Percentiles rank a stretch among this genome's conserved stretches.
Conservation (phyloP, 805 yeast species). For the Dipodascus geniculatus region DNA sequence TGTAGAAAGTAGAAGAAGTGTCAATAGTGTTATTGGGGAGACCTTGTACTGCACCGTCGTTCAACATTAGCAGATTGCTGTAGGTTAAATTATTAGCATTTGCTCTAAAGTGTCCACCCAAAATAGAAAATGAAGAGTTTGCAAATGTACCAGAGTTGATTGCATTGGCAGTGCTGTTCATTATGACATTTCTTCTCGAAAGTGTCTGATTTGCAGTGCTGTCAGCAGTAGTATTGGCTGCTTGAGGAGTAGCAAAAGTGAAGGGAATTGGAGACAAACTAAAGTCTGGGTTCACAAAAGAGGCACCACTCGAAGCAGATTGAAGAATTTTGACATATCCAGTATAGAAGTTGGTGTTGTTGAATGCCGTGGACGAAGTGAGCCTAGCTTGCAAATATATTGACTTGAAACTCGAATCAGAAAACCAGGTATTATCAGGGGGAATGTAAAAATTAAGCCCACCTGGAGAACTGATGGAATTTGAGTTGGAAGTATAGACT, state of each 20-base stretch:
- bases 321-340: conserved; percentile 27
- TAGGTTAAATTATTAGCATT: conserved; percentile 20
- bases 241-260: conserved; percentile 6
- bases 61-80: conserved; percentile 21
- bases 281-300: conserved; percentile 1
- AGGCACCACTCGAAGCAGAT: conserved; percentile 7
- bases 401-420: conserved; percentile 7
- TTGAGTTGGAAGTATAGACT: conserved; percentile 5
- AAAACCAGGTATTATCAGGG: conserved; percentile 13
- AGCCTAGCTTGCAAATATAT: conserved; percentile 10
- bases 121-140: conserved; percentile 38
- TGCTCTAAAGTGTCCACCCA: conserved; percentile 49
- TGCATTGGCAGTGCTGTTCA: conserved; percentile 10
- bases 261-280: conserved; percentile 12
- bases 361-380: conserved; percentile 6
- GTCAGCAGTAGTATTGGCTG: conserved; percentile 3
- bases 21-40: conserved; percentile 11
- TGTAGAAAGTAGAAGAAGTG: conserved; percentile 14
- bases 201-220: conserved; percentile 10
- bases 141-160: conserved; percentile 29
- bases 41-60: conserved; percentile 19
- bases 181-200: conserved; percentile 10
- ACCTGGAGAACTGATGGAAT: conserved; percentile 3
- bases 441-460: conserved; percentile 17
- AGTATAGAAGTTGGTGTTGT: conserved; percentile 15